Conservation (phyloP, 1,284 basidiomycete genomes). For the Anthracocystis setariae region DNA sequence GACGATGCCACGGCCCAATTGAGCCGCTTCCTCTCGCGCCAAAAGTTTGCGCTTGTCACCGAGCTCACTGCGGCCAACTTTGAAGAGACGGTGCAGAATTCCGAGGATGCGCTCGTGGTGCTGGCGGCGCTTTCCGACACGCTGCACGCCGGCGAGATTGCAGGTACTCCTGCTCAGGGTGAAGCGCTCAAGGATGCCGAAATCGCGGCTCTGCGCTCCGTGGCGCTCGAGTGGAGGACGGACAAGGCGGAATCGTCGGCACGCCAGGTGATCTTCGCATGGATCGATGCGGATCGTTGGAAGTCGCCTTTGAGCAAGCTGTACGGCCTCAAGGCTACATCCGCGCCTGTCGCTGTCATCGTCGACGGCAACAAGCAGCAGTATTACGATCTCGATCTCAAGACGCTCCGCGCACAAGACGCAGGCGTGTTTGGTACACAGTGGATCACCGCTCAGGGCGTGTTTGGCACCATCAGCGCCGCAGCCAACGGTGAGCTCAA, state of each 20-base stretch:
- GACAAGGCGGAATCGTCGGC: constrained; percentile 4
- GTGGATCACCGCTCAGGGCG: constrained; percentile 29
- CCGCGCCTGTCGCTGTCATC: constrained; percentile 45
- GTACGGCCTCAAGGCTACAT: constrained; percentile 34
- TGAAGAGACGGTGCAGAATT: constrained; percentile 52
- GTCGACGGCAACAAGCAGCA: constrained; percentile 48
- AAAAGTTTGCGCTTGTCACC: constrained; percentile 52
- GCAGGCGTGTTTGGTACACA: not conserved
- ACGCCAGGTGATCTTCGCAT: constrained; percentile 53
- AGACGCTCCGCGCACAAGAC: too few relatives aligned
- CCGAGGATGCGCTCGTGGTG: constrained; percentile 48
- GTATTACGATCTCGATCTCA: constrained; percentile 42
- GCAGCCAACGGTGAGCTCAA: constrained; percentile 20
- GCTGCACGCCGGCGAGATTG: constrained; percentile 28
- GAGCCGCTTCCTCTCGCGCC: constrained; percentile 44
- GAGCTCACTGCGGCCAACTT: constrained; percentile 58
- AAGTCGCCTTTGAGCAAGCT: constrained; percentile 50
- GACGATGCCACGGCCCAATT: constrained; percentile 24
- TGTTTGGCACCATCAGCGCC: constrained; percentile 26
- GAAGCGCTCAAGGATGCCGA: constrained; percentile 47
- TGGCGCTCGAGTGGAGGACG: constrained; percentile 49
- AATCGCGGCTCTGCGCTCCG: constrained; percentile 35
- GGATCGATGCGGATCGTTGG: constrained; percentile 64
- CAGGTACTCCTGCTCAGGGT: constrained; percentile 19
- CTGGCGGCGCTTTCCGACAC: constrained; percentile 58